Evolutionary conservation across 2,329 filamentous ascomycete genomes (phyloP), one percentile per base, ranked within the genome.

Genomic region (Cladophialophora bantiana): DNA sequence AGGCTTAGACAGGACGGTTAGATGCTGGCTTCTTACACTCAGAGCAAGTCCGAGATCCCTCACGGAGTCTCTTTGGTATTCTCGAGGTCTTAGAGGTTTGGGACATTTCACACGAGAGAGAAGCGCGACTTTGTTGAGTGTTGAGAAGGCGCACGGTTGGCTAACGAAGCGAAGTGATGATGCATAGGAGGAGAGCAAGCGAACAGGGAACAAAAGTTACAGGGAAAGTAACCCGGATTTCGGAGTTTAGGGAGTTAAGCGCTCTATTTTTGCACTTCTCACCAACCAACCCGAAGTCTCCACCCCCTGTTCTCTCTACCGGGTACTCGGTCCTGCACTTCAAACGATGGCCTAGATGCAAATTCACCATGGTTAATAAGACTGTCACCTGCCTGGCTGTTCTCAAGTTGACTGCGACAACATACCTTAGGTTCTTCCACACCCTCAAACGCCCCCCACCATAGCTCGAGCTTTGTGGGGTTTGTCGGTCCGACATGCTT

Each of bases 361-460:
- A 38, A 38, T 31, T 7, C 3, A 13, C 18, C 34, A 6, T 31
- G 4, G 45, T 50, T 26, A 50, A 18, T 10, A 2, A 7, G 18
- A 50, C 3, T 50, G 9, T 13, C 1, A 12, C 20, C 26, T 50
- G 18, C 26, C 7, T 6, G 1, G 9, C 20, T 26, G 45, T 5
- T 50, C 13, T 48, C 26, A 3, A 18, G 13, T 32, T 13, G 26
- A 38, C 20, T 15, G 31, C 26, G 9, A 26, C 26, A 10, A 48
- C 63, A n/a, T 36, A 65, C 63, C 63, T 62, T 65, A 34, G 58
- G 63, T 36, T 61, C 57, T 20, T 65, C 63, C 9, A 65, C 58
- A 10, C 63, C 63, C 34, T 65, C 63, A 52, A 45, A 65, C 2
- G 50, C 63, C 18, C 56, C 38, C 26, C 63, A 61, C 48, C 56